Base-by-base conservation (phyloP, 2,329 filamentous ascomycete genomes). In the Aspergillus carbonarius region DNA sequence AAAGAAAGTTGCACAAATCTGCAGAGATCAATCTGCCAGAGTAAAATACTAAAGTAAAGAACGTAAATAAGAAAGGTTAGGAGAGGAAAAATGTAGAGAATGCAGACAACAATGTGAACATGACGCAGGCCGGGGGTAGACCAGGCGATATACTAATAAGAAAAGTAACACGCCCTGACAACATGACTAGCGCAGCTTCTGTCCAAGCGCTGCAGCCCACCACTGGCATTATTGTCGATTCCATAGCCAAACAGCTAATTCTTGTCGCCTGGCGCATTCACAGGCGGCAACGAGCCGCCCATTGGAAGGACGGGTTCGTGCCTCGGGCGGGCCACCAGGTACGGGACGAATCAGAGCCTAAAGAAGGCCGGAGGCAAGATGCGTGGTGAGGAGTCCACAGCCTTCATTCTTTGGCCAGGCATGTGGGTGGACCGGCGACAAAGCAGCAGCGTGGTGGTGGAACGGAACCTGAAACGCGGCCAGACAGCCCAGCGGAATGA, bases 341-440 rank as follows among this genome's bases (percentile, higher is more conserved):
- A 34, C 32, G 12, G 13, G 42, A 40, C 61, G 55, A 65, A 65
- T 65, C 55, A 63, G 54, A 15, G 46, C 8, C n/a, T 23, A 42
- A 40, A 44, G 39, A 18, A 39, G 23, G 32, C 13, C 25, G 18
- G 27, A 49, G 34, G 32, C 30, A 39, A 12, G 47, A 50, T 55
- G 25, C 20, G 48, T 42, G 18, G 34, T 18, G 58, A 44, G 37
- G 40, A 42, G 51, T 55, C 55, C 44, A 48, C 54, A 23, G 25
- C 53, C 53, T 55, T 53, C 59, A 65, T 66, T 63, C 64, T 61
- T 60, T 18, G 52, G 56, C 30, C 51, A 55, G 55, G 62, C 58
- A 64, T 64, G 57, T 39, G 54, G 42, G 60, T 59, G 63, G 57
- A 47, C 30, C 57, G 42, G 49, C 55, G 44, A 59, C 58, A 55